Evolutionary conservation across 257 asterid genomes (phyloP), one percentile per base, ranked within the genome.

Genomic region (Solanum phureja): DNA sequence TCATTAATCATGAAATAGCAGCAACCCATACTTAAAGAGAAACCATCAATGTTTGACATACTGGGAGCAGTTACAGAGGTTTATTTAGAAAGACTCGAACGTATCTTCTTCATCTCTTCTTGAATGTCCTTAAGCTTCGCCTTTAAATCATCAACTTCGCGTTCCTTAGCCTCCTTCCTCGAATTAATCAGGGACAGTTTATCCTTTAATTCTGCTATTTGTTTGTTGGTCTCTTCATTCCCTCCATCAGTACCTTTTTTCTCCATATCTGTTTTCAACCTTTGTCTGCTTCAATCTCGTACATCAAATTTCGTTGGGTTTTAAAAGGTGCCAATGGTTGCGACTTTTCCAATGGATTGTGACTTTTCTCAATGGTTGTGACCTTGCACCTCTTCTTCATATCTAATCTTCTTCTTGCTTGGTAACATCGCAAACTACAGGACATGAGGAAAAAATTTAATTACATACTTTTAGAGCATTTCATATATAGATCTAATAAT

Each of bases 131-230:
- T 82, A 84, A 88, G 21, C 83, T 73, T 87, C 12, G 88, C 88
- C 87, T 46, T 89, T 91, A 93, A 83, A 18, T 69, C 35, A 11
- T 82, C 89, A 40, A 94, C 88, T 83, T 92, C 92, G 21, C 7
- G 49, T 16, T 89, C 92, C 91, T 90, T 88, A 14, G 13, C 88
- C 86, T 81, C 94, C 89, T 90, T 92, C 29, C 34, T 90, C 2
- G 90, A 88, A 60, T 73, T 64, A 1, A 84, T 92, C 60, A 62
- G 58, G 7, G 89, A 24, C 3, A 92, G 91, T 92, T 90, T 92
- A 37, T 66, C 93, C 86, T 93, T 90, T 71, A 97, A 84, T 86
- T 74, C 89, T 85, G 24, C 33, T 7, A 93, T 91, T 83, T 94
- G 92, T 88, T 87, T 92, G 0, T 90, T 85, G 31, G 91, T 92